Percentiles rank a stretch among this genome's conserved stretches.
Conservation (phyloP, 2,329 filamentous ascomycete species). For the Fulvia fulva region DNA sequence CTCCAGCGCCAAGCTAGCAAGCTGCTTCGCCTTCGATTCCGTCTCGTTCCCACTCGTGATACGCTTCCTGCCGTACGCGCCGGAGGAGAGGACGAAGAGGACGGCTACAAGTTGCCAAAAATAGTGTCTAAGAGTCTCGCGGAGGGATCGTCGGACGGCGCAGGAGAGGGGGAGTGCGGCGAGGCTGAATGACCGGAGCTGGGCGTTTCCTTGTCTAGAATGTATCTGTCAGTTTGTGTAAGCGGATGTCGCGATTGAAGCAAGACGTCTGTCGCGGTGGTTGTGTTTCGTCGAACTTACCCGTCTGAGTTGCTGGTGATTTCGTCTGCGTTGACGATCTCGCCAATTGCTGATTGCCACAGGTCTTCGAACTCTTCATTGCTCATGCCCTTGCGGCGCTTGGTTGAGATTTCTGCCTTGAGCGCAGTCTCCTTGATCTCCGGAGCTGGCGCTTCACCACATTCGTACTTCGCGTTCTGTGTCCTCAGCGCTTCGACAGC, state of each 20-base stretch:
- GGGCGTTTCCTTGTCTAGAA: slow-evolving; percentile 54
- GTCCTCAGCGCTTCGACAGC: slow-evolving; percentile 83
- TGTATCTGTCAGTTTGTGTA: slow-evolving; percentile 71
- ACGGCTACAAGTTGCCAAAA: slow-evolving; percentile 74
- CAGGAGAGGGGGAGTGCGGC: slow-evolving; percentile 84
- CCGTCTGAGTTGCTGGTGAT: slow-evolving; percentile 53
- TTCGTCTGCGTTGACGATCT: slow-evolving; percentile 62
- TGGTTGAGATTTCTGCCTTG: slow-evolving; percentile 70
- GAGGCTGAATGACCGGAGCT: slow-evolving; percentile 82
- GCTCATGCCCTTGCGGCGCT: slow-evolving; percentile 76
- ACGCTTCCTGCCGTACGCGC: slow-evolving; percentile 60
- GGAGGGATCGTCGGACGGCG: slow-evolving; percentile 71
- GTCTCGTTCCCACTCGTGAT: slow-evolving; percentile 62
- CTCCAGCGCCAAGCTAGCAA: slow-evolving; percentile 81
- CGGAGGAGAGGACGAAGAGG: slow-evolving; percentile 46
- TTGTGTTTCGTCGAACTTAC: slow-evolving; percentile 47
- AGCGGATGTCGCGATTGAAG: slow-evolving; percentile 9
- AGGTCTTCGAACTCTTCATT: slow-evolving; percentile 90
- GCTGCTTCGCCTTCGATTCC: slow-evolving; percentile 68
- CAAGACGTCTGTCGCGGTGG: not conserved
- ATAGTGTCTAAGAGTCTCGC: slow-evolving; percentile 80
- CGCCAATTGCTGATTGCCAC: slow-evolving; percentile 69
- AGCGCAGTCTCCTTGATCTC: slow-evolving; percentile 68
- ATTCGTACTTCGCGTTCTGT: slow-evolving; percentile 84
- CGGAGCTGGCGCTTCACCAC: slow-evolving; percentile 66